A percentile compares a stretch with the other conserved stretches of the same genome.
Evolutionary conservation across 1,139 yeast genomes (phyloP).

Genomic region (Scheffersomyces segobiensis): DNA sequence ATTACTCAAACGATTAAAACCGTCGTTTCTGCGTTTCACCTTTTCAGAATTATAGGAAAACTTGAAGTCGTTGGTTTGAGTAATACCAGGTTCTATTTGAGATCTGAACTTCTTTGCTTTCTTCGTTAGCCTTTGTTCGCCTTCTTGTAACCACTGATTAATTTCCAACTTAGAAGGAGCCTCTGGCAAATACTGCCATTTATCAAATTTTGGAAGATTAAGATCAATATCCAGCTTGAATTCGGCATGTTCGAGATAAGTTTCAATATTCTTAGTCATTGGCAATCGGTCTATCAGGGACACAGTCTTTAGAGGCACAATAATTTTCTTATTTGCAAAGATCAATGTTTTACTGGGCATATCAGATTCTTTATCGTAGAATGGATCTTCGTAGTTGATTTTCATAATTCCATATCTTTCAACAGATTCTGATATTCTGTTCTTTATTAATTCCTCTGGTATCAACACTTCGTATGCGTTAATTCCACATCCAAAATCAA

Average conservation of each 20-base stretch:
- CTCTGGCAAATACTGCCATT: slow-evolving; percentile 29
- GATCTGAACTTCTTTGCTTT: slow-evolving; percentile 33
- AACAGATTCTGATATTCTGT: slow-evolving; percentile 33
- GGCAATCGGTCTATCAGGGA: slow-evolving; percentile 12
- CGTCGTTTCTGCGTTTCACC: slow-evolving; percentile 43
- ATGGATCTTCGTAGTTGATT: slow-evolving; percentile 63
- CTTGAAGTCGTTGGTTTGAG: slow-evolving; percentile 38
- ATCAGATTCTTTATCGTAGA: slow-evolving; percentile 53
- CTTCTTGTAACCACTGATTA: slow-evolving; percentile 19
- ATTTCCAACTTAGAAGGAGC: slow-evolving; percentile 34
- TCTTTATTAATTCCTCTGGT: slow-evolving; percentile 20
- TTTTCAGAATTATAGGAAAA: slow-evolving; percentile 32
- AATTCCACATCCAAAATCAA: slow-evolving; percentile 1
- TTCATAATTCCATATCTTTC: slow-evolving; percentile 49
- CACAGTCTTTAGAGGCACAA: slow-evolving; percentile 30
- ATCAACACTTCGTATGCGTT: slow-evolving; percentile 19
- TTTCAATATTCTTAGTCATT: slow-evolving; percentile 12
- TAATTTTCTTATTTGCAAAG: slow-evolving; percentile 67
- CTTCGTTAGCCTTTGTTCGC: slow-evolving; percentile 12
- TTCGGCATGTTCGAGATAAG: neutral
- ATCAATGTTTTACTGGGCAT: slow-evolving; percentile 55
- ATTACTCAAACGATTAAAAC: slow-evolving; percentile 51
- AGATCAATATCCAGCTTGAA: slow-evolving; percentile 1
- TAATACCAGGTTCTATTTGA: slow-evolving; percentile 50
- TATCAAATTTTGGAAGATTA: neutral